Conservation (phyloP, 1,284 basidiomycete species). For the Inonotus obliquus region DNA sequence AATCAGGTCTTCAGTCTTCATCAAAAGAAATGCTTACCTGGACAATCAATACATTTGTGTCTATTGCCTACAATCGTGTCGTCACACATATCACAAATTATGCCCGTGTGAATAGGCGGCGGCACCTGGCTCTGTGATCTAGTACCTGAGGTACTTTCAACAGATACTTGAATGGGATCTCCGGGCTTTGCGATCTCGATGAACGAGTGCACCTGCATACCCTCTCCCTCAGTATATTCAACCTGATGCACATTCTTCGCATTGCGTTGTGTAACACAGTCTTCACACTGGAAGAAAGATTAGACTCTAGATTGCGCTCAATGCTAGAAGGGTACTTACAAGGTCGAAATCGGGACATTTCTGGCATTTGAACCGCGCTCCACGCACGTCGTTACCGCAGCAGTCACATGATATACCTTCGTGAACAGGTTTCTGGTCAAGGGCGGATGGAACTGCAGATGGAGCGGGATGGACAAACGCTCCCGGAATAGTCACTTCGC, state of each 20-base stretch:
- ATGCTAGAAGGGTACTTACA: constrained; percentile 12
- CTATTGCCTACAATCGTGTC: constrained; percentile 53
- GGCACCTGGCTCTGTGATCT: not conserved
- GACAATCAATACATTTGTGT: constrained; percentile 73
- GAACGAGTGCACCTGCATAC: constrained; percentile 10
- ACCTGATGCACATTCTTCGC: constrained; percentile 21
- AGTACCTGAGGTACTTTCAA: not conserved
- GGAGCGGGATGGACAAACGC: constrained; percentile 18
- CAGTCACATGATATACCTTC: constrained; percentile 27
- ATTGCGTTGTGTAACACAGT: constrained; percentile 21
- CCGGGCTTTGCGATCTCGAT: not conserved
- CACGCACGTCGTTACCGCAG: constrained; percentile 26
- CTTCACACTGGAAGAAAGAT: constrained; percentile 20
- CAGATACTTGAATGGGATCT: not conserved
- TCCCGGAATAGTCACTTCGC: constrained; percentile 15
- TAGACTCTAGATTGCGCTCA: not conserved
- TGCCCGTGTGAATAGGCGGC: constrained; percentile 31
- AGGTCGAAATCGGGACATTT: constrained; percentile 28
- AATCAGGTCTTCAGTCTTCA: constrained; percentile 2
- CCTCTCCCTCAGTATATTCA: constrained; percentile 12
- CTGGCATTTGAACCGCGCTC: constrained; percentile 30
- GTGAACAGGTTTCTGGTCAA: constrained; percentile 18
- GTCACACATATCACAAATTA: constrained; percentile 57
- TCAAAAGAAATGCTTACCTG: constrained; percentile 33
- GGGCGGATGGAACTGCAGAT: constrained; percentile 15